These are phyloP conservation scores for Penicillium pancosmium DNA, from an alignment of 495 filamentous ascomycete genomes.

Conservation along the genomic window DNA sequence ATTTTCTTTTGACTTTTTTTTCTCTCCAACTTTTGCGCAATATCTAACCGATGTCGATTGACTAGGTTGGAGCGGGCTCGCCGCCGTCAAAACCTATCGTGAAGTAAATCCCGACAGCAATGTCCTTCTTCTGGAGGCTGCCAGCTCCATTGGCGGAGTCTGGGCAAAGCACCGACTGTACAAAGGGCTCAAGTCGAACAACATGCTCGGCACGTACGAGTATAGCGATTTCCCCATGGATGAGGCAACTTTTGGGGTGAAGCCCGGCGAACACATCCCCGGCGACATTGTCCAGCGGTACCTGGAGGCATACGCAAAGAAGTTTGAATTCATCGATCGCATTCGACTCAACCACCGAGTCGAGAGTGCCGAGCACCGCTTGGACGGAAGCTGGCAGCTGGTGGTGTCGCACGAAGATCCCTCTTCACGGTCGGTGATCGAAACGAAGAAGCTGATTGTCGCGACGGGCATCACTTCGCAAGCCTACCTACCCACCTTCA, in stretches of 20 bases:
- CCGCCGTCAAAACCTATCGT: conserved; percentile 60
- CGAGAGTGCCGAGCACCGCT: conserved; percentile 49
- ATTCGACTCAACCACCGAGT: conserved; percentile 59
- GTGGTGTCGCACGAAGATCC: conserved; percentile 24
- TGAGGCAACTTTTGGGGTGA: conserved; percentile 57
- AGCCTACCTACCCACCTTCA: conserved; percentile 55
- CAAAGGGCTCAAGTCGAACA: conserved; percentile 67
- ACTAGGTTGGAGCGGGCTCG: conserved; percentile 62
- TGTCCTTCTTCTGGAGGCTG: conserved; percentile 57
- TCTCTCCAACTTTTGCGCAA: neutral
- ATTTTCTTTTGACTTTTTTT: neutral
- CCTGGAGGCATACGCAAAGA: conserved; percentile 61
- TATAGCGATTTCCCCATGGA: conserved; percentile 77
- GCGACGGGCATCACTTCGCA: conserved; percentile 71
- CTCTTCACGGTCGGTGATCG: conserved; percentile 26
- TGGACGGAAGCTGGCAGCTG: conserved; percentile 45
- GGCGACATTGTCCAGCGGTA: conserved; percentile 68
- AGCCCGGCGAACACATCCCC: conserved; percentile 67
- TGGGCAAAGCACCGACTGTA: conserved; percentile 70
- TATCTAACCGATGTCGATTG: conserved; percentile 6
- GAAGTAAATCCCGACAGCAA: conserved; percentile 53
- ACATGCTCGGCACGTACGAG: conserved; percentile 66
- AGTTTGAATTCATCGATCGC: conserved; percentile 56
- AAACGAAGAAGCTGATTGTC: conserved; percentile 63
- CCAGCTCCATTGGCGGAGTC: conserved; percentile 64